Conservation (phyloP, 176 grass and related monocot genomes). For the Hordeum vulgare region MorexV3_pseudomolecules_assembly NC_058520.1:341183182-341183681, state of each 20-base stretch:
- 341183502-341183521: not conserved
- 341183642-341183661: not conserved
- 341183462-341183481: not conserved
- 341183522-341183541: not conserved
- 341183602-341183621: not conserved
- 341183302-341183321: not conserved
- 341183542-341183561: not conserved
- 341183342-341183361: not conserved
- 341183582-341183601: not conserved
- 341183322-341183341: not conserved
- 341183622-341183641: not conserved
- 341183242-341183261: not conserved
- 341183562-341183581: not conserved
- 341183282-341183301: not conserved
- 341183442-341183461: not conserved
- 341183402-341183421: not conserved
- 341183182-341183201: constrained; percentile 19
- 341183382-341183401: not conserved
- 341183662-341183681: no score
- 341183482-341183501: not conserved
- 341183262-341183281: constrained; percentile 13
- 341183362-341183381: not conserved
- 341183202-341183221: constrained; percentile 14
- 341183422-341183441: not conserved
- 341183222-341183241: not conserved